Evolutionary conservation across 2,329 filamentous ascomycete species (phyloP), one percentile per base, ranked within the genome.

Genomic region (Hymenoscyphus repandus): DNA sequence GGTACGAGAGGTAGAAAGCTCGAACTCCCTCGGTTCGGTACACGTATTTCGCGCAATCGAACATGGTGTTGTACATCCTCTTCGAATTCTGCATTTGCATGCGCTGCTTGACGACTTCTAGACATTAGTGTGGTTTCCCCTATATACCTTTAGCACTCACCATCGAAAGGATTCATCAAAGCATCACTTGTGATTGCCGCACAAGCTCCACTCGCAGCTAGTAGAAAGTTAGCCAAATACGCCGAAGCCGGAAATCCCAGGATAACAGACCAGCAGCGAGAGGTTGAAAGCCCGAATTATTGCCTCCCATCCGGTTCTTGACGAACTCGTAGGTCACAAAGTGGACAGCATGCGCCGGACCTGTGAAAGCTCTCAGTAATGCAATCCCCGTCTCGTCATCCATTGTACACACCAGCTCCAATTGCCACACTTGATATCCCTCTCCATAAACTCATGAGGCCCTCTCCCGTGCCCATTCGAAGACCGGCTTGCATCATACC

Each of bases 131-230:
- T 15, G 42, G 9, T 15, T 39, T 41, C 43, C 31, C 31, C 44
- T 13, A 2, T 47, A 12, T 17, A 42, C 22, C 22, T 39, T 17
- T 9, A 31, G 12, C 43, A 18, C 27, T 37, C 79, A 96, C 90
- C 90, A 73, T 99, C 93, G 68, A 99, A 99, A 18, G 93, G 93
- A 67, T 97, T 99, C 93, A 99, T 99, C 59, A 99, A 82, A 49
- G 93, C 93, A 75, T 99, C 93, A 69, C 91, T 96, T 33, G 92
- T 89, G 68, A 97, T 96, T 6, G 93, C 97, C 58, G 93, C 93
- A 62, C 88, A 88, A 54, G 93, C 92, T 71, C 93, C 93, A 67
- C 90, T 96, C 56, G 90, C 86, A 55, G 90, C 93, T 96, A 67
- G 52, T 51, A 44, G 49, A 22, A 54, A 39, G 64, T 75, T 61